phyloP scores from a whole-genome alignment of 768 basidiomycete genomes.

The Porpolomopsis calyptriformis region DNA sequence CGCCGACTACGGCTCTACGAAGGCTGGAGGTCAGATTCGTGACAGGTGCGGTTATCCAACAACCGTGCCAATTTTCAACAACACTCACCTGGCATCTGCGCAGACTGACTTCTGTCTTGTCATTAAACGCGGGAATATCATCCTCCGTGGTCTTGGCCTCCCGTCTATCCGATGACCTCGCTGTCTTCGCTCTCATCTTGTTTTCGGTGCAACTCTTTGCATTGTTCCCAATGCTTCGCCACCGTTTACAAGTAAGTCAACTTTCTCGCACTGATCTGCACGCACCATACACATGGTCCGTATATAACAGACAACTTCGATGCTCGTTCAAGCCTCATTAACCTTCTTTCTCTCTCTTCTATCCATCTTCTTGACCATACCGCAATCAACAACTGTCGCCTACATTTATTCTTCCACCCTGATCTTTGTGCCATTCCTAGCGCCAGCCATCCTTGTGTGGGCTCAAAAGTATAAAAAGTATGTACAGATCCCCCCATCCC shows the following conservation, averaged over 20 bases:
- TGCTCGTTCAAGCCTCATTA: slow-evolving; percentile 35
- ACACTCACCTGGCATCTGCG: slow-evolving; percentile 15
- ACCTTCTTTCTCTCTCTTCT: slow-evolving; percentile 43
- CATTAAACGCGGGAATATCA: slow-evolving; percentile 86
- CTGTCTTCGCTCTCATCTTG: slow-evolving; percentile 82
- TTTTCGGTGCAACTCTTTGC: slow-evolving; percentile 78
- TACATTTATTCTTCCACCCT: slow-evolving; percentile 42
- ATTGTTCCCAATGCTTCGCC: slow-evolving; percentile 72
- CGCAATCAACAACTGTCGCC: slow-evolving; percentile 46
- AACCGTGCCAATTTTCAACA: slow-evolving; percentile 8
- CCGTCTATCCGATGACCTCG: slow-evolving; percentile 68
- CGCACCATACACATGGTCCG: slow-evolving; percentile 3
- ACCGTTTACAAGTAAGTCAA: slow-evolving; percentile 51
- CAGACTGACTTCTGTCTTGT: slow-evolving; percentile 74
- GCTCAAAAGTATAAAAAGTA: slow-evolving; percentile 84
- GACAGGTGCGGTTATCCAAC: slow-evolving; percentile 41
- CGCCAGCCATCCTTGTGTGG: slow-evolving; percentile 70
- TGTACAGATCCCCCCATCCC: slow-evolving; percentile 22
- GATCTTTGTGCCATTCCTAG: slow-evolving; percentile 54
- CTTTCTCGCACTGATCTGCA: slow-evolving; percentile 9
- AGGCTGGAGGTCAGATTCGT: slow-evolving; percentile 33
- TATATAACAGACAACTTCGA: slow-evolving; percentile 41
- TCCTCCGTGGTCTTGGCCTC: slow-evolving; percentile 91
- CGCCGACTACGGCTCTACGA: slow-evolving; percentile 64
- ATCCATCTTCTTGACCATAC: slow-evolving; percentile 41